Base-by-base conservation (phyloP, 352 stramenopile species). In the Globisporangium camurandrum region DNA sequence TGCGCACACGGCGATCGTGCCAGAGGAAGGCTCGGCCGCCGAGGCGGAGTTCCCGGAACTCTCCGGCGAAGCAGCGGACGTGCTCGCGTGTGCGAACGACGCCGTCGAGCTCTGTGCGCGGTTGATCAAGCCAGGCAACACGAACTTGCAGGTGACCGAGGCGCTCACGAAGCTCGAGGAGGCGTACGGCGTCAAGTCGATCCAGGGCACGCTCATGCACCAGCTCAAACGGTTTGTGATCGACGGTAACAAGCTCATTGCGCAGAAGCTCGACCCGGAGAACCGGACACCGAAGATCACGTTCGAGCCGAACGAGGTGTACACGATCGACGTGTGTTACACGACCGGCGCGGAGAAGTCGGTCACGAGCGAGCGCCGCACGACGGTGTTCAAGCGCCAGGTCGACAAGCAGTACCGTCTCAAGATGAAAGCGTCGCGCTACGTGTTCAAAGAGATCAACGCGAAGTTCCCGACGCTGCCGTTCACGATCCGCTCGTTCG, bases 171-270 rank as follows among this genome's bases (percentile, higher is more conserved):
- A 95, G 57, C 87, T 99, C 4, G 95, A 97, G 34, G 79, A 88
- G 33, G 66, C 81, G 16, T 99, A 98, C 68, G 95, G 89, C 46
- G 97, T 99, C 54, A 98, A 97, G 61, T 85, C 93, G 43, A 80
- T 99, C 56, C 84, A 97, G 52, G 97, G 96, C 31, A 98, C 97
- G 53, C 75, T 98, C 51, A 99, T 99, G 96, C 97, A 99, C 72
- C 97, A 99, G 81, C 96, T 99, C 68, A 99, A 99, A 75, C 92
- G 94, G 56, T 97, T 93, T 57, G 94, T 99, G 14, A 97, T 99
- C 57, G 96, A 99, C 66, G 97, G 95, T 51, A 98, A 97, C 64
- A 99, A 99, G 73, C 66, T 96, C 28, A 95, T 98, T 49, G 72
- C 96, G 27, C 71, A 93, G 62, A 91, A 93, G 61, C 71, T 95